These are phyloP conservation scores for Talaromyces piceae DNA, from an alignment of 2,329 filamentous ascomycete genomes.

Conservation along the genomic window DNA sequence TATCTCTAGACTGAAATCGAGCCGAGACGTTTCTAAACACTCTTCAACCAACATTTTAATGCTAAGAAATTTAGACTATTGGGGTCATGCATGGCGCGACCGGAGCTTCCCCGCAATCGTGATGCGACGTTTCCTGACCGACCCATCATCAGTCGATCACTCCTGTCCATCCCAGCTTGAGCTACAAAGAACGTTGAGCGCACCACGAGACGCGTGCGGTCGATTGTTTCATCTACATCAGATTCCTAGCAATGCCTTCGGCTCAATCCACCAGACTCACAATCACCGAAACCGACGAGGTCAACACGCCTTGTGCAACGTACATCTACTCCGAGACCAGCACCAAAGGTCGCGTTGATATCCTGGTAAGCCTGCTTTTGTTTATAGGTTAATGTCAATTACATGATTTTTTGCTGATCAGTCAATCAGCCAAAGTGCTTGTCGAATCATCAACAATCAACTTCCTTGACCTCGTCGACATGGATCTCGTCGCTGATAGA, in stretches of 20 bases:
- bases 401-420: not conserved
- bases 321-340: conserved; percentile 39
- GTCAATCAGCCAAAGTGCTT: not conserved
- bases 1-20: not conserved
- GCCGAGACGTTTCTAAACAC: not conserved
- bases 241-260: not conserved
- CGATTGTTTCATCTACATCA: not conserved
- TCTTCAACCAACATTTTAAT: not conserved
- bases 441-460: conserved; percentile 18
- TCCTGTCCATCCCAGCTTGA: too few species aligned
- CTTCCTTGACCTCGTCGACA: conserved; percentile 17
- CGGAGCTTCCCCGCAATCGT: not conserved
- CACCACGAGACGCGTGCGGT: not conserved
- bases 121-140: not conserved
- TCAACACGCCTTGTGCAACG: conserved; percentile 41
- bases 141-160: not conserved
- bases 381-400: not conserved
- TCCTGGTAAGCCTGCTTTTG: conserved; percentile 21
- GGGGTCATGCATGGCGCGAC: not conserved
- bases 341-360: conserved; percentile 37
- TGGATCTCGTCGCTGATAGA: conserved; percentile 52
- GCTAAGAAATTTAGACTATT: not conserved
- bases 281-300: conserved; percentile 41
- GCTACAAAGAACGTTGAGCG: not conserved
- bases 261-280: conserved; percentile 14